These are phyloP conservation scores for Fusarium torreyae DNA, from an alignment of 2,329 filamentous ascomycete species.

Conservation along the genomic window DNA sequence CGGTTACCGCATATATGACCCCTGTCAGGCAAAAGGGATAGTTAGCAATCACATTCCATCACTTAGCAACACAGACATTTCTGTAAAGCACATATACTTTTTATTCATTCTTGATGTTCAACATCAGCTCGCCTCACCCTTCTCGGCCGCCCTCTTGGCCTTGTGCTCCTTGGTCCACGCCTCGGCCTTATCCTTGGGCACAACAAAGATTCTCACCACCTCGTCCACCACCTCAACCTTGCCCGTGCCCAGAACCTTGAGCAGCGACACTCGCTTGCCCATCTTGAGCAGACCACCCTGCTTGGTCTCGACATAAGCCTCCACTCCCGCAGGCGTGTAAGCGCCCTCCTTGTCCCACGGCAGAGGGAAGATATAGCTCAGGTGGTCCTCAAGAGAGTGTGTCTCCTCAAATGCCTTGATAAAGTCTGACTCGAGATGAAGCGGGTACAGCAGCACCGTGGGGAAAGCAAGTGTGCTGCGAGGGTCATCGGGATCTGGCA, in stretches of 20 bases:
- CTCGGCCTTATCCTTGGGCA: conserved; percentile 79
- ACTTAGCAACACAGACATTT: conserved; percentile 9
- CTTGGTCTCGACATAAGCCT: conserved; percentile 90
- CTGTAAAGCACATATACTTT: conserved; percentile 21
- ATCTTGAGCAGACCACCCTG: conserved; percentile 88
- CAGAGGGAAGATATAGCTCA: conserved; percentile 87
- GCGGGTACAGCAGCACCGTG: conserved; percentile 86
- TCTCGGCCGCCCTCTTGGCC: conserved; percentile 73
- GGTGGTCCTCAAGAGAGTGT: conserved; percentile 81
- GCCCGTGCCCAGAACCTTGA: conserved; percentile 81
- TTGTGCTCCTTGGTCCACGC: conserved; percentile 92
- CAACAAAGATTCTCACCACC: conserved; percentile 84
- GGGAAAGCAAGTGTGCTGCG: conserved; percentile 82
- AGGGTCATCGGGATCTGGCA: conserved; percentile 80
- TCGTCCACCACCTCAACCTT: conserved; percentile 92
- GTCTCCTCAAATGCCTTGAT: conserved; percentile 88
- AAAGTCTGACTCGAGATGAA: conserved; percentile 87
- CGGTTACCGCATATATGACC: conserved; percentile 17
- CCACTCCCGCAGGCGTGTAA: conserved; percentile 77
- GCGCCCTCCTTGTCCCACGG: conserved; percentile 84
- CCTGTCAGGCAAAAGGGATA: conserved; percentile 2
- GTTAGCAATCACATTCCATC: conserved; percentile 23
- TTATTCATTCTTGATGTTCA: conserved; percentile 13
- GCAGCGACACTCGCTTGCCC: conserved; percentile 84
- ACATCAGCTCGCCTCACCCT: conserved; percentile 43